Evolutionary conservation across 1,284 basidiomycete species (phyloP), one percentile per base, ranked within the genome.

Genomic region (Ustilago loliicola): DNA sequence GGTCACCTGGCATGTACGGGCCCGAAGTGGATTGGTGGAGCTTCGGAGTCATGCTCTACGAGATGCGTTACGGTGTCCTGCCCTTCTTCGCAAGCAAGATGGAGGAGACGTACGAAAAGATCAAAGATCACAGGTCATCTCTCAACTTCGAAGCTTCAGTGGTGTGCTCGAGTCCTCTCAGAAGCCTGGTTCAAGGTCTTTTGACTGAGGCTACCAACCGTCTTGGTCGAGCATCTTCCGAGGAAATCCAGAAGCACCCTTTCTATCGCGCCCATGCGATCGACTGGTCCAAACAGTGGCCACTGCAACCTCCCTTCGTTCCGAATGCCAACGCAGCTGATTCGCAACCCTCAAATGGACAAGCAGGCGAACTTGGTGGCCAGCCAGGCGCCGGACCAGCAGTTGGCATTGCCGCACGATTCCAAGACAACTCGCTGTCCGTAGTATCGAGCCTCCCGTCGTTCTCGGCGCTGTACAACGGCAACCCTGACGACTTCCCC

Each of bases 11-110:
- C 19, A 63, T 59, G 34, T 85, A 86, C 61, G 85, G 85, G 1
- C 85, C 85, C 7, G 82, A 83, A 47, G 76, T 83, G 50, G 85
- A 86, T 60, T 86, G 83, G 83, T 86, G 85, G 85, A 83, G 81
- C 64, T 72, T 86, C 40, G 85, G 85, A 29, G 73, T 85, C 34
- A 77, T 85, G 62, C 63, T 86, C 34, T 85, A 85, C 65, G 85
- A 86, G 66, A 85, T 85, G 83, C 69, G 73, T 3, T 84, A 72
- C 65, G 83, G 83, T 13, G 63, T 69, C 6, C 59, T 83, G 38
- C 85, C 85, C 40, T 86, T 86, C 66, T 84, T 80, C 52, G 80
- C 84, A 17, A 78, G 77, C 59, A 72, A 65, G 57, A 78, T 83
- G 59, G 77, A 80, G 38, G 82, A 81, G 45, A 82, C 83, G 10